Base-by-base conservation (phyloP, 352 stramenopile genomes). In the Globisporangium spinosum region DNA sequence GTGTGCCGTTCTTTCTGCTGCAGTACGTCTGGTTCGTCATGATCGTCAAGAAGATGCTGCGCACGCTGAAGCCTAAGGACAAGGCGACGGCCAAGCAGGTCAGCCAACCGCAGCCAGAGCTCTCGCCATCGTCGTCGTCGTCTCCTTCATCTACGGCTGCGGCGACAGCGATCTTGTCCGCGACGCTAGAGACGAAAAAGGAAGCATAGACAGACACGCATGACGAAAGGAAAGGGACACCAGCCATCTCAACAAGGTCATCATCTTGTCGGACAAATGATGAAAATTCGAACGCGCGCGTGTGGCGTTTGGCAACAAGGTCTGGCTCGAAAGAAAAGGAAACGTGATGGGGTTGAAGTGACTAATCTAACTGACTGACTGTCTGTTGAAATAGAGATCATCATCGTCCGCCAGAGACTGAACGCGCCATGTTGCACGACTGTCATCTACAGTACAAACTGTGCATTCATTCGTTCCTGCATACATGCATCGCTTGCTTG, bases 1-100 rank as follows among this genome's bases (percentile, higher is more conserved):
- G 76, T 32, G 70, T 82, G 54, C 85, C 83, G 17, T 93, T 85
- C 74, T 93, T 93, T 65, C 23, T 78, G 59, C 68, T 93, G 57
- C 85, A 93, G 67, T 91, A 93, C 72, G 72, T 76, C 5, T 93
- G 83, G 85, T 91, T 91, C 69, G 77, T 74, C 43, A 89, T 91
- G 79, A 93, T 93, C 57, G 64, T 78, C 34, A 67, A 77, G 40
- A 91, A 90, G 65, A 72, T 93, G 55, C 25, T 45, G 27, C 59
- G 66, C n/a, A 63, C 59, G 17, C 22, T 71, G 12, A 45, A 15
- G 47, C 40, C 40, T 45, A 58, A 69, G 58, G 12, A 35, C 12
- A 56, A 47, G 54, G 1, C 12, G 3, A 40, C n/a, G 1, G 25
- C 5, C 10, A 22, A 34, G 2, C 25, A 43, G 54, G 20, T 12